Evolutionary conservation across 2,329 filamentous ascomycete species (phyloP), one percentile per base, ranked within the genome.

Genomic region (Aspergillus aculeatinus): DNA sequence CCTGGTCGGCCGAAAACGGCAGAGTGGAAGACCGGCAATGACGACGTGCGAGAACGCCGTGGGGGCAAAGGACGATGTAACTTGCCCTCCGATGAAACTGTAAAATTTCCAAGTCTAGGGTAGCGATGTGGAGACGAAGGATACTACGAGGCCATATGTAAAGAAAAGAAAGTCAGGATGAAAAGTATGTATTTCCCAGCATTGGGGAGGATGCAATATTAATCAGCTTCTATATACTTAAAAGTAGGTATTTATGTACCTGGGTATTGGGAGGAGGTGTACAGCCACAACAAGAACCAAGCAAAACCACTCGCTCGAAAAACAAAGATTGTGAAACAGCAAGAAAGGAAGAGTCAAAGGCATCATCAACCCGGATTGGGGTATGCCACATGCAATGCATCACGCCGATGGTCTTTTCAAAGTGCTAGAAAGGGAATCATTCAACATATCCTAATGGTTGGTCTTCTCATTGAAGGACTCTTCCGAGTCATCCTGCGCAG

Each of bases 401-500:
- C 49, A 47, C 51, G 53, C 44, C 48, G 23, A 55, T n/a, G 58
- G 39, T 35, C 51, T 53, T 53, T 47, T 29, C 42, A 56, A 25
- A n/a, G 55, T 57, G 56, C 55, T 51, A 57, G 60, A 61, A 62
- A 67, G 58, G 48, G 44, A 33, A 35, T 44, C 44, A 31, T 33
- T 50, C 23, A 48, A 33, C 53, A 48, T 52, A 44, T 57, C 44
- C 56, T 44, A 65, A 58, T 59, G 52, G 33, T 65, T 63, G 4
- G 60, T 60, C 62, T 71, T 71, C 59, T 72, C 69, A 48, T 68
- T 65, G n/a, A 55, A 62, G 44, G 61, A 62, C 25, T 64, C 66
- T 12, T 63, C 62, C 1, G 66, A 69, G 27, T 65, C 67, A 23
- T 63, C 67, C 42, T 65, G 63, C 3, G 74, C 74, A 48, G 74